Conservation (phyloP, 2,329 filamentous ascomycete species). For the Corynespora cassiicola region DNA sequence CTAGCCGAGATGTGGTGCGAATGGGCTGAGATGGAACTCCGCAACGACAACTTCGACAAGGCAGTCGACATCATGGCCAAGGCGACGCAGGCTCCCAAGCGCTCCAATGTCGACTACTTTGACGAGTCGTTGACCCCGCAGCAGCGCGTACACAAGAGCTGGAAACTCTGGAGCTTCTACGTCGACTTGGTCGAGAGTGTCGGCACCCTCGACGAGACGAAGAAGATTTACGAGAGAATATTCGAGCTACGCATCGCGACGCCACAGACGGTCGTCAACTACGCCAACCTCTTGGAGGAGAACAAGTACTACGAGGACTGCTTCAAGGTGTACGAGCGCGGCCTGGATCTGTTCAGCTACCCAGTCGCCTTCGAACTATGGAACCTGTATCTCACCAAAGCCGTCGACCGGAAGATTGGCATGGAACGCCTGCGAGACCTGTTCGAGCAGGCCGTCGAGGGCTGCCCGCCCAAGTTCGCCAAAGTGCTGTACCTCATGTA, state of each 20-base stretch:
- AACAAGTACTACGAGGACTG: conserved; percentile 95
- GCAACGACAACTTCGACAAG: conserved; percentile 93
- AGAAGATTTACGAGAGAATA: conserved; percentile 93
- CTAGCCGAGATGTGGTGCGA: conserved; percentile 98
- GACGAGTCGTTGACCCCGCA: conserved; percentile 93
- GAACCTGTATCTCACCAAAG: conserved; percentile 98
- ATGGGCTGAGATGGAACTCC: conserved; percentile 98
- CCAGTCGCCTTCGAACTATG: conserved; percentile 97
- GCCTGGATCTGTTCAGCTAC: conserved; percentile 97
- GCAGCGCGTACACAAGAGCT: conserved; percentile 97
- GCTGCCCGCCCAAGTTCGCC: conserved; percentile 92
- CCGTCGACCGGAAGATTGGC: conserved; percentile 92
- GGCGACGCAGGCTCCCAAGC: conserved; percentile 93
- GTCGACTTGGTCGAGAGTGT: conserved; percentile 97
- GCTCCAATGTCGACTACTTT: conserved; percentile 99
- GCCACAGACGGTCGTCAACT: conserved; percentile 98
- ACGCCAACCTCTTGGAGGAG: conserved; percentile 93
- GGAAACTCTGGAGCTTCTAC: conserved; percentile 99
- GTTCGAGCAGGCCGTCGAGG: conserved; percentile 96
- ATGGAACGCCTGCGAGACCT: conserved; percentile 94
- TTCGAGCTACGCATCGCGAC: conserved; percentile 98
- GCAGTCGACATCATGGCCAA: conserved; percentile 97
- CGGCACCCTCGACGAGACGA: conserved; percentile 87
- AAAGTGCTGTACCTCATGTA: conserved; percentile 99
- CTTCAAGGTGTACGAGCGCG: conserved; percentile 96